Evolutionary conservation across 306 rosid species (phyloP), one percentile per base, ranked within the genome.

Genomic region (Vigna reflexopilosa): DNA sequence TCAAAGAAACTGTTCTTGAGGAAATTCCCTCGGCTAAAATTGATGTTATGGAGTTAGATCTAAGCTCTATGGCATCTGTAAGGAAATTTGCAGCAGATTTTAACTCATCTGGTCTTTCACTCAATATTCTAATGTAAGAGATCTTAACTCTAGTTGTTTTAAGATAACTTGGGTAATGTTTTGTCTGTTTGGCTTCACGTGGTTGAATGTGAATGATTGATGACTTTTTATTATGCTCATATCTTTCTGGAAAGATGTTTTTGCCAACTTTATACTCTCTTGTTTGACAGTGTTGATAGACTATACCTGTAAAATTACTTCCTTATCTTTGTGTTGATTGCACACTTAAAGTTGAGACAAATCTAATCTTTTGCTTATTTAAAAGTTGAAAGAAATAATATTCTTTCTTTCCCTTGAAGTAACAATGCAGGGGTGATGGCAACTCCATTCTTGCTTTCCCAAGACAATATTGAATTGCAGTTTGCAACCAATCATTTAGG

Each of bases 391-490:
- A 54, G 28, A 62, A 40, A 58, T 36, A 40, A 19, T 34, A 15
- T 72, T 73, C n/a, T 82, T 4, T 78, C 64, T 83, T 78, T 83
- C 72, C 75, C 82, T 72, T 71, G 32, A 88, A 94, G 93, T 69
- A 94, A 94, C 79, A 94, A 94, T 85, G 97, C 97, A 72, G 98
- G 98, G 26, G 36, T 90, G 62, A 86, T 89, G 97, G 97, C 89
- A 40, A 74, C 90, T 73, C 96, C 93, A 2, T 94, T 89, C 89
- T 78, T 22, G 81, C 93, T 90, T 72, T 89, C 93, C 38, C 74
- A 83, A 81, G 96, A 94, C 77, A 82, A 86, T 76, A 88, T 94
- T 56, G 97, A 90, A 70, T 72, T 90, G 81, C 97, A 93, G 77
- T 91, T 91, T 77, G 96, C 98, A 67, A 90, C 92, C 64, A 93